Base-by-base conservation (phyloP, 768 basidiomycete genomes). In the Porphyrellus cyaneotinctus region DNA sequence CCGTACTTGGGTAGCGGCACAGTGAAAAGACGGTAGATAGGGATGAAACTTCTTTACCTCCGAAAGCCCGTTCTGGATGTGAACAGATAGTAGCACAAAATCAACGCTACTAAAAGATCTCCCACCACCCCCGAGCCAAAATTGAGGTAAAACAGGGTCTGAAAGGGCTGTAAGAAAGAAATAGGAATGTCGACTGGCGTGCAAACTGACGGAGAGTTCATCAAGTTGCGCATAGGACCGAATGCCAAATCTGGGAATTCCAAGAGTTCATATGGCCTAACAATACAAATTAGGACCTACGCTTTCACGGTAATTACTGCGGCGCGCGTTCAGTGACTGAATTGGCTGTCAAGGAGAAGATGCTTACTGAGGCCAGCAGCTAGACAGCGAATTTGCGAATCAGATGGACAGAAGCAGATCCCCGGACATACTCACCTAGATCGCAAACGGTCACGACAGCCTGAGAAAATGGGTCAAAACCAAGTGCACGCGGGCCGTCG, bases 111-210 rank as follows among this genome's bases (percentile, higher is more conserved):
- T 37, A 76, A 73, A 5, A 78, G 58, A 60, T 85, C 83, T 18
- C 76, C 77, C 5, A 72, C 61, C 10, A 78, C 72, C 0, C 78
- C 76, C 0, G 76, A 63, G 5, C 73, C 77, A 52, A 84, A 82
- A 53, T 77, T 75, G 49, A 78, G 51, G 58, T 81, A 83, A 59
- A 84, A 67, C 24, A 79, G 58, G 30, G 50, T 65, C 83, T 85
- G 20, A 54, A 31, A 22, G 26, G 3, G n/a, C 6, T 14, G 12
- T 55, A 17, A 59, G 54, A 20, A 35, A 50, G 17, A 6, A 33
- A 22, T 17, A 14, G 18, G 4, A 9, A 28, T 6, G 39, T 2
- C 6, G 20, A 41, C 41, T 13, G 4, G 43, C 14, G 5, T 5
- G 12, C 17, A n/a, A 31, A 58, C 72, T 47, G 53, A 78, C 80